Conservation (phyloP, 768 basidiomycete genomes). For the Rhodocollybia butyracea region DNA sequence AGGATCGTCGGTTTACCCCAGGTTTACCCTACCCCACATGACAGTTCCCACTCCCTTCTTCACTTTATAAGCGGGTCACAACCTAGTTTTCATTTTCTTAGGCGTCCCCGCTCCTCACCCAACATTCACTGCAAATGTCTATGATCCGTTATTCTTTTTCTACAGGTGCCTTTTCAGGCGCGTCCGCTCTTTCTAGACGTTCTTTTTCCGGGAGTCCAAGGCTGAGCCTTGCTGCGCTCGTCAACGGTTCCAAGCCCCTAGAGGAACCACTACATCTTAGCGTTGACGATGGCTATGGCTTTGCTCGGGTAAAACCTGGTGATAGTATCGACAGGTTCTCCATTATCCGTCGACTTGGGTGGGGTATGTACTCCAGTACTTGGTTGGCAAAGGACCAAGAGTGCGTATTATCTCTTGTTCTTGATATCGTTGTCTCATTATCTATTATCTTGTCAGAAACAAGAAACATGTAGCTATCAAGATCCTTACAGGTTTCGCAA, state of each 20-base stretch:
- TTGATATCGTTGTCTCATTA: not conserved
- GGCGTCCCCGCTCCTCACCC: not conserved
- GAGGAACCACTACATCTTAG: conserved; percentile 27
- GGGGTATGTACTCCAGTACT: conserved; percentile 27
- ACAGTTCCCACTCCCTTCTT: not conserved
- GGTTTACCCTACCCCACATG: too few relatives aligned
- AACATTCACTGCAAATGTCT: not conserved
- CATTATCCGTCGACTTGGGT: conserved; percentile 26
- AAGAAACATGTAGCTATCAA: conserved; percentile 28
- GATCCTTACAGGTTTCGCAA: conserved; percentile 22
- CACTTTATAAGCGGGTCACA: not conserved
- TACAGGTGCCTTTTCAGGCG: conserved; percentile 4
- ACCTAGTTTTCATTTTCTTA: not conserved
- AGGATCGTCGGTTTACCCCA: too few relatives aligned
- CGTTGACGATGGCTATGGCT: conserved; percentile 25
- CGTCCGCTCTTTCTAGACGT: conserved; percentile 8
- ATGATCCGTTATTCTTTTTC: not conserved
- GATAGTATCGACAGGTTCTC: conserved; percentile 21
- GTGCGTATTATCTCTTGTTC: conserved; percentile 1
- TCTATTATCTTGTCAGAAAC: conserved; percentile 10
- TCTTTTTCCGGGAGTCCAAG: conserved; percentile 1
- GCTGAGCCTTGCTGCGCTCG: not conserved
- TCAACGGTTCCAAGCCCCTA: conserved; percentile 2
- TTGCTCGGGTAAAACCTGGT: conserved; percentile 20
- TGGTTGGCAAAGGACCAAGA: conserved; percentile 28